A percentile compares a stretch with the other conserved stretches of the same genome.
Conservation (phyloP, 192 early-diverging fungal species). For the Chytriomyces sp. region DNA sequence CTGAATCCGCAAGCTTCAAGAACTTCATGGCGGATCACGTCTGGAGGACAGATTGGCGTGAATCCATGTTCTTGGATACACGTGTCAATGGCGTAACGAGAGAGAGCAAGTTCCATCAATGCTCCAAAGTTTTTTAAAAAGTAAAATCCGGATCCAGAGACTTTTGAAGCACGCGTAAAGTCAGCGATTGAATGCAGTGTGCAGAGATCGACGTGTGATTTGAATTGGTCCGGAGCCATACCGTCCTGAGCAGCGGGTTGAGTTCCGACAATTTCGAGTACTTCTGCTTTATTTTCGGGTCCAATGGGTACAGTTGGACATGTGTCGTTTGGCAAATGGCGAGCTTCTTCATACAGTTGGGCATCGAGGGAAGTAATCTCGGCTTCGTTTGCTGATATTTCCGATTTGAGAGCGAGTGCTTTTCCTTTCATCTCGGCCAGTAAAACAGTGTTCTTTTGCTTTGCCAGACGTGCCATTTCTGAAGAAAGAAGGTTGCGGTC, state of each 20-base stretch:
- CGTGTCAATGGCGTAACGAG: conserved; percentile 84
- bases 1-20: conserved; percentile 90
- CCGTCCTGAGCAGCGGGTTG: conserved; percentile 38
- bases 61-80: conserved; percentile 71
- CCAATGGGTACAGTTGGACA: conserved; percentile 78
- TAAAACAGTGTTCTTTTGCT: conserved; percentile 18
- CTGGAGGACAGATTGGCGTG: conserved; percentile 79
- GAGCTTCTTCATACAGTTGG: conserved; percentile 64
- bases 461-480: background rate
- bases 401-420: conserved; percentile 66
- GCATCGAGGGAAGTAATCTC: conserved; percentile 56
- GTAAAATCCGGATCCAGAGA: conserved; percentile 83
- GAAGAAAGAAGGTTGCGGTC: conserved; percentile 50
- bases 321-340: conserved; percentile 80
- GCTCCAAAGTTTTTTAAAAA: conserved; percentile 88
- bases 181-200: conserved; percentile 73
- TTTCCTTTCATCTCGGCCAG: conserved; percentile 48
- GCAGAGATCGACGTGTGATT: conserved; percentile 77
- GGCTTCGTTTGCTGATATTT: conserved; percentile 57
- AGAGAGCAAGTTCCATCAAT: conserved; percentile 83
- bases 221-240: conserved; percentile 36
- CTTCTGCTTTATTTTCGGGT: conserved; percentile 65
- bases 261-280: conserved; percentile 56
- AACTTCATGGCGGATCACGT: conserved; percentile 78
- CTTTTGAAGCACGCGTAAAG: conserved; percentile 78